Evolutionary conservation across 2,329 filamentous ascomycete genomes (phyloP).

Genomic region (Chrysoporthe puriensis): DNA sequence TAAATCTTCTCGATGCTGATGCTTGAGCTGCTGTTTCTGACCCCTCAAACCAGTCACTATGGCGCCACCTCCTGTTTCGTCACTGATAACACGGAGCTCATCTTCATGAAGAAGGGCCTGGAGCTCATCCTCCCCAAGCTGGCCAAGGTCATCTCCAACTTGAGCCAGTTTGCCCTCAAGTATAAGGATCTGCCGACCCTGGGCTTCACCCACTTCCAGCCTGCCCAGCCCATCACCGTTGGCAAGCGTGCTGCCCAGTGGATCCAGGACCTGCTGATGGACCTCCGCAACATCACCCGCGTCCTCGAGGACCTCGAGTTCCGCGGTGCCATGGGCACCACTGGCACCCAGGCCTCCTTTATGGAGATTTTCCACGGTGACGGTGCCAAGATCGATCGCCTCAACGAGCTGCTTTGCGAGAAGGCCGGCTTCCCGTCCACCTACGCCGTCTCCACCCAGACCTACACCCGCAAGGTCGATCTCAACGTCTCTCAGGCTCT

Average conservation of each 20-base stretch:
- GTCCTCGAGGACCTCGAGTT: conserved; percentile 72
- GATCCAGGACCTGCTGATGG: conserved; percentile 73
- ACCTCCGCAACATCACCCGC: conserved; percentile 73
- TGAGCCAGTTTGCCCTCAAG: conserved; percentile 71
- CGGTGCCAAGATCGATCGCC: conserved; percentile 51
- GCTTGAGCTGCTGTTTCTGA: too few species aligned
- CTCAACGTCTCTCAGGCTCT: conserved; percentile 80
- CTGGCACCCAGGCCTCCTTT: conserved; percentile 71
- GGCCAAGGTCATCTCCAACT: conserved; percentile 76
- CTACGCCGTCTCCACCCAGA: conserved; percentile 65
- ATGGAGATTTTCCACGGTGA: conserved; percentile 56
- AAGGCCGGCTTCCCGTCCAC: conserved; percentile 57
- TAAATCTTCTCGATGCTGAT: too few species aligned
- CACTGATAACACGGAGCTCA: conserved; percentile 78
- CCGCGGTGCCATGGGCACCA: conserved; percentile 71
- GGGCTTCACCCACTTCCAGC: conserved; percentile 75
- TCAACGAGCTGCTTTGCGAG: conserved; percentile 60
- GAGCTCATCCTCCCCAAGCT: conserved; percentile 78
- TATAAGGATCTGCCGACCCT: conserved; percentile 72
- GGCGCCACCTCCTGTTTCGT: conserved; percentile 53
- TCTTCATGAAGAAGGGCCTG: conserved; percentile 75
- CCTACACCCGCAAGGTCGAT: conserved; percentile 77
- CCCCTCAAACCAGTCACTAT: not conserved
- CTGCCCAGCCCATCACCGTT: conserved; percentile 64
- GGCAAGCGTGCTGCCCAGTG: conserved; percentile 59